Base-by-base conservation (phyloP, 768 basidiomycete genomes). In the Scleroderma citrinum region DNA sequence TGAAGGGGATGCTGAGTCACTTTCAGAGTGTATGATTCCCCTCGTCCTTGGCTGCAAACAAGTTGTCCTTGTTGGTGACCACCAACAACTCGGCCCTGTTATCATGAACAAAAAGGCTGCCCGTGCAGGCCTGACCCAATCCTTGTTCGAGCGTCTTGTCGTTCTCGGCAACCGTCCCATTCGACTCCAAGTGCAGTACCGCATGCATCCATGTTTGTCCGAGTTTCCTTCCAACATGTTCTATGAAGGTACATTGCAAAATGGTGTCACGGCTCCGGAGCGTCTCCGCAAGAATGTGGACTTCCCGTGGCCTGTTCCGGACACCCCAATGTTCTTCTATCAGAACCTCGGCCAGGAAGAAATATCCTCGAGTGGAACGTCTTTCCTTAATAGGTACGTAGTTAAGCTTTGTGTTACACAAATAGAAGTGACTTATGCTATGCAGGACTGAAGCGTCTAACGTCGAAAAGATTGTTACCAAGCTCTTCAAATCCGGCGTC, bases 51-150 rank as follows among this genome's bases (percentile, higher is more conserved):
- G 96, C 13, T 98, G 94, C 66, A 98, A 98, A 68, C 96, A 99
- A 62, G 92, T 92, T 48, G 96, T 99, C 23, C 81, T 99, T 35
- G 96, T 99, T 47, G 96, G 96, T 46, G 95, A 97, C 70, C 90
- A 96, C 66, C 91, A 72, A 56, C 96, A 98, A 77, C 84, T 98
- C 44, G 96, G 96, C 1, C 96, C 96, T 7, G 96, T 98, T 60
- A 97, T 99, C 66, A 98, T 99, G 96, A 99, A 98, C 80, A 99
- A 99, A 81, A 98, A 99, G 64, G 96, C 96, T 0, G 95, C 96
- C 2, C 89, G 93, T n/a, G 96, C 96, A 5, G 96, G 96, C 17
- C 79, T 99, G 34, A 97, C 94, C 0, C 96, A 98, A 62, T 99
- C 96, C 0, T 83, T 99, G 17, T 99, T 99, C 59, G 96, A 99